phyloP scores from a whole-genome alignment of 2,329 filamentous ascomycete species.

The Mariannaea sp. region DNA sequence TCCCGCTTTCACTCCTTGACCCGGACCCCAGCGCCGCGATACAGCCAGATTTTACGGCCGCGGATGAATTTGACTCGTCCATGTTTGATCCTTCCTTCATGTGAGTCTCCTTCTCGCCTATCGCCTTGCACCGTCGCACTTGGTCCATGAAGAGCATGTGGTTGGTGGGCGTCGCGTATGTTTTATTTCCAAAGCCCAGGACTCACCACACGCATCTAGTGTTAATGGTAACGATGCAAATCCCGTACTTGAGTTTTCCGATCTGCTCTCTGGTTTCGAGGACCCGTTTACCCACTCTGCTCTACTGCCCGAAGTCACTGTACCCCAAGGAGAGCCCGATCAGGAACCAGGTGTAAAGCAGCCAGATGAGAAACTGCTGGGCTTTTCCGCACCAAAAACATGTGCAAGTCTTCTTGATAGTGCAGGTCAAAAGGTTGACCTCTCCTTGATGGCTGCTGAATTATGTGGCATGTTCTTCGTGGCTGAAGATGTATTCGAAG shows the following conservation, averaged over 20 bases:
- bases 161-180: too few relatives aligned
- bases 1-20: too few relatives aligned
- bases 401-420: constrained; percentile 69
- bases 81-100: background rate
- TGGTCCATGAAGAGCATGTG: too few relatives aligned
- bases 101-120: background rate
- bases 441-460: constrained; percentile 66
- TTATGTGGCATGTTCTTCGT: constrained; percentile 89
- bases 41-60: too few relatives aligned
- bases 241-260: background rate
- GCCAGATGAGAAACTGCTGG: constrained; percentile 72
- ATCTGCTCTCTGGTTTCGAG: constrained; percentile 58
- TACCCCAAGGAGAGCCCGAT: constrained; percentile 6
- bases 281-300: constrained; percentile 66
- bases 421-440: constrained; percentile 56
- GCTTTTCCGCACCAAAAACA: constrained; percentile 68
- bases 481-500: constrained; percentile 77
- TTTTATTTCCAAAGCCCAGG: too few relatives aligned
- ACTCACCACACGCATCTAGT: too few relatives aligned
- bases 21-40: too few relatives aligned
- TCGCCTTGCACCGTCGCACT: too few relatives aligned
- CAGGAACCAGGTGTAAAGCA: constrained; percentile 59
- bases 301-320: constrained; percentile 28
- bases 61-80: background rate
- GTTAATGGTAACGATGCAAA: background rate